These are phyloP conservation scores for Puccinia horiana DNA, from an alignment of 1,284 basidiomycete genomes.

Conservation along the genomic window DNA sequence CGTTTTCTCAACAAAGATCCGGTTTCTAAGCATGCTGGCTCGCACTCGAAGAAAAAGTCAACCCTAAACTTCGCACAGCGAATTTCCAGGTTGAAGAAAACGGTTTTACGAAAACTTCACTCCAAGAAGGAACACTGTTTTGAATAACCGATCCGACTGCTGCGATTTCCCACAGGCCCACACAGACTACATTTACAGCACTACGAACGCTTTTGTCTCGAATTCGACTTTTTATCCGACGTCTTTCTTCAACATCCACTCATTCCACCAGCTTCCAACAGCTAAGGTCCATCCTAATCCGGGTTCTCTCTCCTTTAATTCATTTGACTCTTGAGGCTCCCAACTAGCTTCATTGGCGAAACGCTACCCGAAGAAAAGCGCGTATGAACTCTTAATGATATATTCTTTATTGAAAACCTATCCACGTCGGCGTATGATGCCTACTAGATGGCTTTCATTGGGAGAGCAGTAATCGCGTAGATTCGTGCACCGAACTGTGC, in stretches of 20 bases:
- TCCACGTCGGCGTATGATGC: background rate
- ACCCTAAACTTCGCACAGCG: background rate
- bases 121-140: background rate
- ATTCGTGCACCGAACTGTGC: no score
- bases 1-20: background rate
- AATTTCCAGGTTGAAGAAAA: background rate
- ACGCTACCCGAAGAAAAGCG: background rate
- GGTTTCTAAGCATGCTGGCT: background rate
- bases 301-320: background rate
- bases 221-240: background rate
- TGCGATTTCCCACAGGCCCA: background rate
- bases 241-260: background rate
- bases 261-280: background rate
- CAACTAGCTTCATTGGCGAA: background rate
- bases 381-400: background rate
- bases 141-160: background rate
- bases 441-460: background rate
- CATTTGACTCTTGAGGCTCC: background rate
- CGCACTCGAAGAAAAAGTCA: background rate
- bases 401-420: background rate
- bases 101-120: background rate
- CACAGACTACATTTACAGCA: background rate
- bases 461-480: background rate
- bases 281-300: background rate
- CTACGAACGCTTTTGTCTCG: background rate